phyloP scores from a whole-genome alignment of 768 basidiomycete species.

The Xerocomellus amylosporus region DNA sequence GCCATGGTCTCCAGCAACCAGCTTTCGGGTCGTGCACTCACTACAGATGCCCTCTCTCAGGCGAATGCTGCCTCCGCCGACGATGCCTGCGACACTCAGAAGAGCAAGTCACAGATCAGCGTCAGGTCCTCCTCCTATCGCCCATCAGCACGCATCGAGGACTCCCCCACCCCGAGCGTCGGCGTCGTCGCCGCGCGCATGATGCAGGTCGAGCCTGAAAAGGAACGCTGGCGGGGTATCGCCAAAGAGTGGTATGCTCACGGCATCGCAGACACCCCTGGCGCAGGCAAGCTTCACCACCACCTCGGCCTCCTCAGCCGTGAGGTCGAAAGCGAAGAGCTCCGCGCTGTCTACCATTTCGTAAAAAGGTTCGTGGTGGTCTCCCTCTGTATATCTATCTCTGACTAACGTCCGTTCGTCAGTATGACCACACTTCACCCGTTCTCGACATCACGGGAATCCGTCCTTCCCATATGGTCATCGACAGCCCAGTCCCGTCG shows the following conservation, averaged over 20 bases:
- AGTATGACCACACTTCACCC: constrained; percentile 93
- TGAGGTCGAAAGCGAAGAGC: constrained; percentile 78
- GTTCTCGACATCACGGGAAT: constrained; percentile 85
- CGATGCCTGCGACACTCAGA: constrained; percentile 26
- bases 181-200: constrained; percentile 79
- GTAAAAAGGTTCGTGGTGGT: constrained; percentile 71
- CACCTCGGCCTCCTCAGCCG: constrained; percentile 86
- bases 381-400: background rate
- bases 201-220: constrained; percentile 85
- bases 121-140: constrained; percentile 40
- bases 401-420: constrained; percentile 5
- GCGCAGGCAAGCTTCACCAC: constrained; percentile 93
- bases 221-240: constrained; percentile 86
- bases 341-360: constrained; percentile 89
- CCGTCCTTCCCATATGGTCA: constrained; percentile 87
- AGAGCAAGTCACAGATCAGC: constrained; percentile 35
- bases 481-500: constrained; percentile 59
- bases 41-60: constrained; percentile 53
- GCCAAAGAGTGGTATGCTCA: constrained; percentile 92
- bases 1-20: constrained; percentile 63
- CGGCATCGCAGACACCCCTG: constrained; percentile 85
- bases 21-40: constrained; percentile 45
- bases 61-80: constrained; percentile 35
- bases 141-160: constrained; percentile 56
- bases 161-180: constrained; percentile 71